Base-by-base conservation (phyloP, 129 eudicot species). In the Deinandra increscens region DNA sequence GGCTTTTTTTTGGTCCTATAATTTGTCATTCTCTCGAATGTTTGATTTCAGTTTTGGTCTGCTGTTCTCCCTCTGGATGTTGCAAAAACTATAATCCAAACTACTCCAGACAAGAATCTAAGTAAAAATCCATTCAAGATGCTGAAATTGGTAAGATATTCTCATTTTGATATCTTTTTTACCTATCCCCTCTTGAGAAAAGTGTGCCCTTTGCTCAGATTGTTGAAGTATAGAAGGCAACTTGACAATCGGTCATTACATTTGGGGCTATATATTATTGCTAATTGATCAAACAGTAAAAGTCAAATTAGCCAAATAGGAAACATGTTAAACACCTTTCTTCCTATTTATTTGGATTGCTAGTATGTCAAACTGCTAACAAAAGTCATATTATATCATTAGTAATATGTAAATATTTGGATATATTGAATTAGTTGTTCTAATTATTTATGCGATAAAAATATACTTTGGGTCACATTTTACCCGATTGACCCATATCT, bases 11-110 rank as follows among this genome's bases (percentile, higher is more conserved):
- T 66, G 60, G 60, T 54, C 63, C 45, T 29, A 14, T 44, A 71
- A 55, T 45, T 38, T 55, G 15, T 11, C 49, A 36, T 53, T 50
- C 18, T 33, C 23, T 44, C 13, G 11, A 37, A 51, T 45, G 19
- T 68, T 41, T 48, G 39, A 7, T 53, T 74, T 34, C 88, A 91
- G 98, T 91, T 65, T 51, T 88, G 98, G 98, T 80, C 82, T 18
- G 86, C 79, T 80, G 96, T 88, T 69, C 83, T 88, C 60, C 96
- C 96, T 1, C 17, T 92, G 75, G 96, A 88, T 75, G 96, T 91
- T 46, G 96, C 96, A 59, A 92, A 88, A 75, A 88, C 95, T 19
- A 83, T 86, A 64, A 92, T 86, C 36, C 96, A 92, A 80, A 92
- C 96, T 23, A 55, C 85, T 38, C 78, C 83, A 3, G 86, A 89